A percentile compares a stretch with the other conserved stretches of the same genome.
These are phyloP conservation scores for Coccomyxa sp. DNA, from an alignment of 139 green algal species.

Conservation along the genomic window DNA sequence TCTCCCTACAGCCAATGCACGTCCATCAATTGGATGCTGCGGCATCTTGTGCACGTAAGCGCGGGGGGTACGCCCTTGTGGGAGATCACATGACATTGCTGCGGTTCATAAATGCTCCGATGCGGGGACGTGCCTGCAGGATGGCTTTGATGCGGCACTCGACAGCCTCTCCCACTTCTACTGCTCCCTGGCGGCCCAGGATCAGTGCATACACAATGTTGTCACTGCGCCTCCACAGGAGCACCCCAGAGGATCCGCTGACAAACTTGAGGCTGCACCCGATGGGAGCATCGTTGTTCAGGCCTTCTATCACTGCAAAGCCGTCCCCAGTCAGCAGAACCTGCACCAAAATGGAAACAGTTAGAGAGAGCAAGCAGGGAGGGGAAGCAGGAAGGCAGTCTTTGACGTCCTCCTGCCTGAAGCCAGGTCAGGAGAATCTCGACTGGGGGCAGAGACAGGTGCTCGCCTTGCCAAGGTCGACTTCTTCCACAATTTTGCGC, in stretches of 20 bases:
- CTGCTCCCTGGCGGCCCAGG: slow-evolving; percentile 42
- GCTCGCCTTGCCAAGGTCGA: slow-evolving; percentile 67
- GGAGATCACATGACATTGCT: too few relatives aligned
- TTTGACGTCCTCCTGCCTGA: neutral
- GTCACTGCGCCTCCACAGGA: slow-evolving; percentile 77
- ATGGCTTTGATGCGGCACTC: slow-evolving; percentile 74
- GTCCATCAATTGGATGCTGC: too few relatives aligned
- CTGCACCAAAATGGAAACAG: slow-evolving; percentile 29
- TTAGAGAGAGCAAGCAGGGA: too few relatives aligned
- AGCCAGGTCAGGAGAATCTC: neutral
- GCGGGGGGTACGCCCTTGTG: too few relatives aligned
- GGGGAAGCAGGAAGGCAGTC: neutral
- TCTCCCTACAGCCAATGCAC: too few relatives aligned
- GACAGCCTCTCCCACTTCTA: slow-evolving; percentile 56
- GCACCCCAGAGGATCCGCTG: slow-evolving; percentile 64
- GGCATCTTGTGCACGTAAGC: too few relatives aligned
- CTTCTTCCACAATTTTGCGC: slow-evolving; percentile 63
- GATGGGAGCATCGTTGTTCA: slow-evolving; percentile 80
- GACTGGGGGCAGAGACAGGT: neutral
- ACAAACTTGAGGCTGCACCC: slow-evolving; percentile 75
- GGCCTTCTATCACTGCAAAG: slow-evolving; percentile 73
- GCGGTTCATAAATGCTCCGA: too few relatives aligned
- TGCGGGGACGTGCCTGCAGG: slow-evolving; percentile 48
- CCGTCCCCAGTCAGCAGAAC: slow-evolving; percentile 62
- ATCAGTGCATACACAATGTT: slow-evolving; percentile 73